phyloP scores from a whole-genome alignment of 768 basidiomycete species.

The Podaxis carcinomalis region DNA sequence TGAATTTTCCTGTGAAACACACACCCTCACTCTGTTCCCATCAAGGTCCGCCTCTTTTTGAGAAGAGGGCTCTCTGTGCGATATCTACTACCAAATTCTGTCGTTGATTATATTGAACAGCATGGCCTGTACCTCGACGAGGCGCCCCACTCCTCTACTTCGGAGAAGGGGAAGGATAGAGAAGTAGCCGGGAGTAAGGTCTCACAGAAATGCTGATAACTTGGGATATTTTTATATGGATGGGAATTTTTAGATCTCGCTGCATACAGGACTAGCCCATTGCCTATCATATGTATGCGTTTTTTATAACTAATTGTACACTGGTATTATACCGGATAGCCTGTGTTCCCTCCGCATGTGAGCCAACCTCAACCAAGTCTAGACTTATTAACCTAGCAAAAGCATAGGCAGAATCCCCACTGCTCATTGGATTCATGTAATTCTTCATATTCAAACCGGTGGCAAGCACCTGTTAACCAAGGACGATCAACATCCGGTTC shows the following conservation, averaged over 20 bases:
- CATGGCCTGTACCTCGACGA: slow-evolving; percentile 76
- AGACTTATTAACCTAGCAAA: background rate
- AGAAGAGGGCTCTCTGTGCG: slow-evolving; percentile 78
- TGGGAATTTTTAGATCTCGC: background rate
- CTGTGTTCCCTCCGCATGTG: background rate
- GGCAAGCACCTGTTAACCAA: too few species aligned
- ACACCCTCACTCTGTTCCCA: background rate
- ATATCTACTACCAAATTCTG: slow-evolving; percentile 86
- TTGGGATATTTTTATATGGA: slow-evolving; percentile 2
- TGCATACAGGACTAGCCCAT: background rate
- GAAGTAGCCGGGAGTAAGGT: slow-evolving; percentile 24
- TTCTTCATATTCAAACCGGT: background rate
- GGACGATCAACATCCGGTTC: too few species aligned
- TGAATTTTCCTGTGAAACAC: background rate
- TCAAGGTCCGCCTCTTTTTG: slow-evolving; percentile 63
- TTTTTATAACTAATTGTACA: slow-evolving; percentile 4
- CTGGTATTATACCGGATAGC: background rate
- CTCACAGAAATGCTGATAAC: slow-evolving; percentile 14
- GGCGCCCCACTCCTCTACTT: slow-evolving; percentile 16
- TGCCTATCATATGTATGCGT: slow-evolving; percentile 3
- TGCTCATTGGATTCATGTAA: background rate
- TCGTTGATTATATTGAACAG: slow-evolving; percentile 92
- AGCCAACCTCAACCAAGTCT: background rate
- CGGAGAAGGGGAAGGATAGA: slow-evolving; percentile 33
- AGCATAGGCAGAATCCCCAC: background rate